Conservation (phyloP, 345 rosid species). For the Reutealis trisperma region DNA sequence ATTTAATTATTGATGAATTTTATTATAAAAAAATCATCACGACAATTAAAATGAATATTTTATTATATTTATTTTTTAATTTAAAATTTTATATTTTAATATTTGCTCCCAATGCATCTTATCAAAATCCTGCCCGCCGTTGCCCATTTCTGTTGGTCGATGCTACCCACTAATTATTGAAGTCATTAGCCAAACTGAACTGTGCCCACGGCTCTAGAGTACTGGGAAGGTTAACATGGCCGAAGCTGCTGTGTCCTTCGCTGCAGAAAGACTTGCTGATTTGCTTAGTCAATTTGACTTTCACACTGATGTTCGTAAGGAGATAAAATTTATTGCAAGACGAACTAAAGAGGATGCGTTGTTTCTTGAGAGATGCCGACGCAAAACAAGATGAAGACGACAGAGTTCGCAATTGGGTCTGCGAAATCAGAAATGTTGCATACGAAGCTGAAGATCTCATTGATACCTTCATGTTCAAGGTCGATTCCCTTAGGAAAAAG, state of each 20-base stretch:
- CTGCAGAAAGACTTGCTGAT: constrained; percentile 31
- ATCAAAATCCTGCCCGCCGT: too few species aligned
- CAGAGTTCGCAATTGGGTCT: constrained; percentile 36
- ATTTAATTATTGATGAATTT: too few species aligned
- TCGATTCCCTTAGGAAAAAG: constrained; percentile 21
- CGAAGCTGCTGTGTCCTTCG: constrained; percentile 33
- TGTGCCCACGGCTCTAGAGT: too few species aligned
- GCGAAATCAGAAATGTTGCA: constrained; percentile 34
- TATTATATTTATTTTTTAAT: too few species aligned
- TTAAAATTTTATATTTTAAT: too few species aligned
- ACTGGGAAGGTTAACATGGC: constrained; percentile 15
- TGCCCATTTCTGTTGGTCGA: too few species aligned
- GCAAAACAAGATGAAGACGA: constrained; percentile 31
- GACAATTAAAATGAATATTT: too few species aligned
- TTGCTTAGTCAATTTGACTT: constrained; percentile 20
- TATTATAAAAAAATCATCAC: too few species aligned
- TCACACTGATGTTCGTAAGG: constrained; percentile 22
- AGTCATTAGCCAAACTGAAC: too few species aligned
- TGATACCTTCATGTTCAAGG: constrained; percentile 26
- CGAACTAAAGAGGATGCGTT: constrained; percentile 35
- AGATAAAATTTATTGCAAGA: constrained; percentile 17
- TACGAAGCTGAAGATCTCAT: constrained; percentile 40
- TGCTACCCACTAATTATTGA: too few species aligned
- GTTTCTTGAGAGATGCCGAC: constrained; percentile 41
- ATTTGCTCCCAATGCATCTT: too few species aligned